phyloP scores from a whole-genome alignment of 1,139 yeast genomes.

The Torulaspora globosa region DNA sequence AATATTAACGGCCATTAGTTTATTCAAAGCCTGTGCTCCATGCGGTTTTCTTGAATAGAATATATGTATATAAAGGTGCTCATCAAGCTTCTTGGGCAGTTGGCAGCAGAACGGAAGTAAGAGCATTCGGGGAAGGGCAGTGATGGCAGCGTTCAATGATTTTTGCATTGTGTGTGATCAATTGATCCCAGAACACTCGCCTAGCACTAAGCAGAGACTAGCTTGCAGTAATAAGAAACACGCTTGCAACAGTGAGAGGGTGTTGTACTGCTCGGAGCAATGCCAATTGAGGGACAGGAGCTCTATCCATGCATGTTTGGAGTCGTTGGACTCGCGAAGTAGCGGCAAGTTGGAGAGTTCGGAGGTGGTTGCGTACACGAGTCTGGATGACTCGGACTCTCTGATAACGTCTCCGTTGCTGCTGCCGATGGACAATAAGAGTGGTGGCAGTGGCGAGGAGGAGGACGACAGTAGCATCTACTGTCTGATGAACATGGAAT shows the following conservation, averaged over 20 bases:
- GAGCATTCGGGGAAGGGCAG: background rate
- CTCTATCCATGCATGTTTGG: conserved; percentile 17
- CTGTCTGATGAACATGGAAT: conserved; percentile 39
- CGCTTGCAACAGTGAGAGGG: conserved; percentile 32
- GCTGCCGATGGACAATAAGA: conserved; percentile 15
- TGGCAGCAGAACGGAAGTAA: too few relatives aligned
- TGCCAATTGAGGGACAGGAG: conserved; percentile 48
- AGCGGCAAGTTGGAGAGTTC: conserved; percentile 6
- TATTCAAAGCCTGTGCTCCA: background rate
- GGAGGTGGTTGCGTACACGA: conserved; percentile 8
- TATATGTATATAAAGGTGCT: background rate
- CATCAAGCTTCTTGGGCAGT: background rate
- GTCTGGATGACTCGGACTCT: conserved; percentile 15
- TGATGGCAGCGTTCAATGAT: conserved; percentile 57
- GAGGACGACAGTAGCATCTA: conserved; percentile 46
- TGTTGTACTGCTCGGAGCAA: conserved; percentile 54
- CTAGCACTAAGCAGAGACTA: conserved; percentile 5
- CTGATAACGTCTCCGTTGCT: conserved; percentile 17
- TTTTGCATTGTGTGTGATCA: conserved; percentile 65
- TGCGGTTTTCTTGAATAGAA: too few relatives aligned
- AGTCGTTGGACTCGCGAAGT: conserved; percentile 8
- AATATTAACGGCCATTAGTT: background rate
- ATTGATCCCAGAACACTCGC: conserved; percentile 40
- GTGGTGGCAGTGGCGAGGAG: conserved; percentile 9
- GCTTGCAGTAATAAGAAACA: conserved; percentile 8